Evolutionary conservation across 805 yeast species (phyloP).

Genomic region (Candida stauntonica): DNA sequence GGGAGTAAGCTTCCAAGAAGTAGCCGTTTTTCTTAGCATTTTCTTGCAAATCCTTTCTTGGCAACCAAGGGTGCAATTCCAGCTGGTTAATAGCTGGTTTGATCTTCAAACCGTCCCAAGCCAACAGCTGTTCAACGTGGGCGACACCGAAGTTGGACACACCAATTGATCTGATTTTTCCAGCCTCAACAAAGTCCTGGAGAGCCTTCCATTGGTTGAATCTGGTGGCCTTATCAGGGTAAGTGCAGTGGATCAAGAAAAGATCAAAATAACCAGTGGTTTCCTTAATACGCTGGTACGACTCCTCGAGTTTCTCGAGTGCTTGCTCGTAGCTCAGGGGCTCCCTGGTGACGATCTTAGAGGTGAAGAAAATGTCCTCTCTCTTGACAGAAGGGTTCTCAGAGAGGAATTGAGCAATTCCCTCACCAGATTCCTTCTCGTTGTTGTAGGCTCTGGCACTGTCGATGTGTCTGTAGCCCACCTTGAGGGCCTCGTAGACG

Average conservation of each 20-base stretch:
- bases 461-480: constrained; percentile 26
- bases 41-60: constrained; percentile 23
- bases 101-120: constrained; percentile 49
- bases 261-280: constrained; percentile 62
- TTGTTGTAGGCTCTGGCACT: constrained; percentile 20
- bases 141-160: constrained; percentile 70
- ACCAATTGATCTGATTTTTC: constrained; percentile 63
- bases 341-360: constrained; percentile 18
- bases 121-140: constrained; percentile 59
- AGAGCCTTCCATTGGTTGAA: constrained; percentile 66
- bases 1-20: constrained; percentile 23
- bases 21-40: constrained; percentile 19
- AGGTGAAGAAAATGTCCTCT: constrained; percentile 23
- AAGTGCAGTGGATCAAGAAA: constrained; percentile 63
- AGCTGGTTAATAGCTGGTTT: constrained; percentile 76
- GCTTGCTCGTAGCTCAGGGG: constrained; percentile 11
- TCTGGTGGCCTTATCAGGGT: constrained; percentile 42
- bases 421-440: constrained; percentile 20
- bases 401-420: constrained; percentile 21
- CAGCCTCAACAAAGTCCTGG: constrained; percentile 64
- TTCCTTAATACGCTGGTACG: constrained; percentile 45
- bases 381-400: constrained; percentile 21
- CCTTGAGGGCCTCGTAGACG: constrained; percentile 22
- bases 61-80: constrained; percentile 27
- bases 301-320: constrained; percentile 41